Evolutionary conservation across 192 early-diverging fungal species (phyloP).

Genomic region (Rhizophagus clarus): DNA sequence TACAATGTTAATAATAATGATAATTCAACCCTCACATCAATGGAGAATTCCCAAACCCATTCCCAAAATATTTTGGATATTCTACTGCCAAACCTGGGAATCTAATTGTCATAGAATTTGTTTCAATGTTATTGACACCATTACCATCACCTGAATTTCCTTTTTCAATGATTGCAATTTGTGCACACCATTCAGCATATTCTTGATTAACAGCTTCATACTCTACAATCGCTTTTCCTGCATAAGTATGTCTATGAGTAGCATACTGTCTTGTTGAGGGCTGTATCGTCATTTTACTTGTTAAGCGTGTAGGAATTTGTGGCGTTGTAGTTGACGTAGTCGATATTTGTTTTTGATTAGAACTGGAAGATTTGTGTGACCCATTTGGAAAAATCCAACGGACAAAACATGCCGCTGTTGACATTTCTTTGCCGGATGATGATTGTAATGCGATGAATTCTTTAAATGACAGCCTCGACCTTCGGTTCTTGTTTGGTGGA

Average conservation of each 20-base stretch:
- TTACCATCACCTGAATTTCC: neutral
- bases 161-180: neutral
- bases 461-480: neutral
- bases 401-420: slow-evolving; percentile 1
- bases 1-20: neutral
- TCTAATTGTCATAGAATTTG: neutral
- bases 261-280: neutral
- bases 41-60: neutral
- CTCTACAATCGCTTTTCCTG: slow-evolving; percentile 14
- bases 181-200: slow-evolving; percentile 24
- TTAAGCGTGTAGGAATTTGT: neutral
- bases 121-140: neutral
- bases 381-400: slow-evolving; percentile 10
- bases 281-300: neutral
- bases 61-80: neutral
- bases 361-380: neutral
- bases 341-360: neutral
- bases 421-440: slow-evolving; percentile 21
- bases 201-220: slow-evolving; percentile 26
- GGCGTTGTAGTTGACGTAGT: neutral
- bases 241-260: slow-evolving; percentile 12
- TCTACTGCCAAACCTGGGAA: neutral
- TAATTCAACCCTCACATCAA: neutral
- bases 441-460: neutral
- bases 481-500: neutral